phyloP scores from a whole-genome alignment of 129 eudicot species.

The Scalesia atractyloides region DNA sequence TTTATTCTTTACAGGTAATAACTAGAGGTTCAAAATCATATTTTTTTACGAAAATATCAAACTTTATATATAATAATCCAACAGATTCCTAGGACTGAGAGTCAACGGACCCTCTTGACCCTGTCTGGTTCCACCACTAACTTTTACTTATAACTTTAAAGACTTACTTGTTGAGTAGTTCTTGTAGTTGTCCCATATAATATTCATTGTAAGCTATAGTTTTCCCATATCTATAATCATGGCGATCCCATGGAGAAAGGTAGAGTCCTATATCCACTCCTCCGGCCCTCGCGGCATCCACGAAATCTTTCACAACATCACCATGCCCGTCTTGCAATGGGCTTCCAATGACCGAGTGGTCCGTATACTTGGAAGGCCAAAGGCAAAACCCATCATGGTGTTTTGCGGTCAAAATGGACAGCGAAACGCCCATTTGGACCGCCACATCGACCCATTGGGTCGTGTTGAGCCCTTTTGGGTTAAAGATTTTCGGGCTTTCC shows the following conservation, averaged over 20 bases:
- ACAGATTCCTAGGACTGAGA: no score
- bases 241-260: constrained; percentile 93
- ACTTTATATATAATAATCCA: no score
- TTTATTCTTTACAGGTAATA: no score
- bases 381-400: constrained; percentile 94
- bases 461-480: constrained; percentile 67
- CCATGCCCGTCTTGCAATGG: constrained; percentile 77
- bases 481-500: constrained; percentile 67
- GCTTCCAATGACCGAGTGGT: constrained; percentile 71
- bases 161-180: constrained; percentile 67
- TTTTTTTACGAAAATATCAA: no score
- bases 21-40: no score
- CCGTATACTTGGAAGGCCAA: constrained; percentile 92
- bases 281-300: constrained; percentile 47
- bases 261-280: constrained; percentile 79
- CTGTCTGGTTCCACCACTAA: no score
- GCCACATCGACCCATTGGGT: constrained; percentile 78
- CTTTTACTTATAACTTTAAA: background rate
- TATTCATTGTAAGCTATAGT: constrained; percentile 65
- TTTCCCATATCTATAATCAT: constrained; percentile 77
- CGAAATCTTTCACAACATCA: constrained; percentile 68
- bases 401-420: constrained; percentile 76
- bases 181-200: constrained; percentile 85
- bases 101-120: no score
- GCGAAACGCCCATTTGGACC: constrained; percentile 62